Evolutionary conservation across 495 filamentous ascomycete genomes (phyloP).

Genomic region (Xylaria venustula): DNA sequence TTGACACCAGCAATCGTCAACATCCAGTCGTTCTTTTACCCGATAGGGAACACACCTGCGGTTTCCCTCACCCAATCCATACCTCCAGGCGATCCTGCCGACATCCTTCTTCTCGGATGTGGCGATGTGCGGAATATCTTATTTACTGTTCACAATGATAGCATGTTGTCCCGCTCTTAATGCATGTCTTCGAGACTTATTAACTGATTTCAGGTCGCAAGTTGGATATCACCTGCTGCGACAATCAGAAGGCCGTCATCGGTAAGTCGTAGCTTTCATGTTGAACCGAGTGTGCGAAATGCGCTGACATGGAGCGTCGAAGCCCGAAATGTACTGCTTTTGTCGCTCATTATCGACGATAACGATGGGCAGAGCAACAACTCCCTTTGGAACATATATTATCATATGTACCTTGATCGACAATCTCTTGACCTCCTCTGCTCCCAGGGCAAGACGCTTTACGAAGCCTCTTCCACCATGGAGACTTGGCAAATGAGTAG

Average conservation of each 20-base stretch:
- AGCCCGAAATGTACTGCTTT: slow-evolving; percentile 33
- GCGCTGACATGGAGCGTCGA: not conserved
- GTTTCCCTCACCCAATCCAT: slow-evolving; percentile 27
- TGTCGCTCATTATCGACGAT: slow-evolving; percentile 27
- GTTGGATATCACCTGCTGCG: slow-evolving; percentile 33
- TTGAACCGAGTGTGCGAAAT: not conserved
- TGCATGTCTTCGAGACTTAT: not conserved
- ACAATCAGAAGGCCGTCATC: slow-evolving; percentile 23
- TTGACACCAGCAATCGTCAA: slow-evolving; percentile 11
- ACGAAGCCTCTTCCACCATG: slow-evolving; percentile 15
- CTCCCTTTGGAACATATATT: too few relatives aligned
- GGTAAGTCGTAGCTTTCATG: slow-evolving; percentile 14
- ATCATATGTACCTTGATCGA: too few relatives aligned
- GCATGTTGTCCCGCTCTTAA: slow-evolving; percentile 5
- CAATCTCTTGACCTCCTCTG: too few relatives aligned
- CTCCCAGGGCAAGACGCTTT: slow-evolving; percentile 22
- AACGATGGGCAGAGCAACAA: not conserved
- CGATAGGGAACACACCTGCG: slow-evolving; percentile 30
- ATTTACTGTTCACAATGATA: slow-evolving; percentile 27
- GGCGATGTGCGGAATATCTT: slow-evolving; percentile 33
- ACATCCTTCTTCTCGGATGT: slow-evolving; percentile 34
- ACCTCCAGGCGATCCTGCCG: slow-evolving; percentile 23
- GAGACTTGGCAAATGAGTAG: slow-evolving; percentile 19
- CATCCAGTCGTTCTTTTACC: slow-evolving; percentile 16
- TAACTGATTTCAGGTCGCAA: slow-evolving; percentile 7